Conservation (phyloP, 352 stramenopile species). For the Phytophthora pisi region DNA sequence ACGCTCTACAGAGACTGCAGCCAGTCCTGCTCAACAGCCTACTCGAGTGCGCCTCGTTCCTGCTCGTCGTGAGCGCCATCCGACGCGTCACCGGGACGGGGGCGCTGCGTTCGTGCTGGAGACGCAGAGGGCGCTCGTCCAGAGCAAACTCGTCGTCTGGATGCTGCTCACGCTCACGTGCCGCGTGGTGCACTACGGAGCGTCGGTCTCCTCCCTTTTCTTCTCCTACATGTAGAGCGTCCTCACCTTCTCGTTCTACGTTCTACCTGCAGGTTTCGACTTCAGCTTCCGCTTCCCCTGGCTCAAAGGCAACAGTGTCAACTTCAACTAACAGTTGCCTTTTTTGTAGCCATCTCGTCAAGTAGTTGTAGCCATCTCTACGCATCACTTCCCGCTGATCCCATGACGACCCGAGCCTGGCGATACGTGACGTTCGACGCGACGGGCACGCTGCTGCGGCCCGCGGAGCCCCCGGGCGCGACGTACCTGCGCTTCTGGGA, state of each 20-base stretch:
- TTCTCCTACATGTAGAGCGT: no score
- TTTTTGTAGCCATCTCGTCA: no score
- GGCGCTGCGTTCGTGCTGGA: constrained; percentile 25
- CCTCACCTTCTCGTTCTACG: not conserved
- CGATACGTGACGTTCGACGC: constrained; percentile 70
- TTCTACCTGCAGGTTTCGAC: constrained; percentile 2
- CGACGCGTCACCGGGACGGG: constrained; percentile 12
- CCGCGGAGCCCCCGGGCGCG: constrained; percentile 43
- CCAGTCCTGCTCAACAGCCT: constrained; percentile 28
- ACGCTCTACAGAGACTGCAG: constrained; percentile 7
- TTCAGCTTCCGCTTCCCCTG: constrained; percentile 5
- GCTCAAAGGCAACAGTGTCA: not conserved
- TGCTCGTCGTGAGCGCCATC: constrained; percentile 8
- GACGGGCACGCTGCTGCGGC: constrained; percentile 72
- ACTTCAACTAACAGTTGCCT: no score
- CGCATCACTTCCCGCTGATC: not conserved
- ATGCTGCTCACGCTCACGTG: constrained; percentile 20
- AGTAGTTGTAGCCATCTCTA: not conserved
- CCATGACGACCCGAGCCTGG: constrained; percentile 25
- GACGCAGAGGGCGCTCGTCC: constrained; percentile 22
- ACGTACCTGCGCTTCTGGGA: constrained; percentile 65
- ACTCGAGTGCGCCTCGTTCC: constrained; percentile 29
- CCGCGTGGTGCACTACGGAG: constrained; percentile 21
- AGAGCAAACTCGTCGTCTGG: constrained; percentile 34
- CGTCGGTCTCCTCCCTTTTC: not conserved